phyloP scores from a whole-genome alignment of 768 basidiomycete genomes.

The Tylopilus felleus region DNA sequence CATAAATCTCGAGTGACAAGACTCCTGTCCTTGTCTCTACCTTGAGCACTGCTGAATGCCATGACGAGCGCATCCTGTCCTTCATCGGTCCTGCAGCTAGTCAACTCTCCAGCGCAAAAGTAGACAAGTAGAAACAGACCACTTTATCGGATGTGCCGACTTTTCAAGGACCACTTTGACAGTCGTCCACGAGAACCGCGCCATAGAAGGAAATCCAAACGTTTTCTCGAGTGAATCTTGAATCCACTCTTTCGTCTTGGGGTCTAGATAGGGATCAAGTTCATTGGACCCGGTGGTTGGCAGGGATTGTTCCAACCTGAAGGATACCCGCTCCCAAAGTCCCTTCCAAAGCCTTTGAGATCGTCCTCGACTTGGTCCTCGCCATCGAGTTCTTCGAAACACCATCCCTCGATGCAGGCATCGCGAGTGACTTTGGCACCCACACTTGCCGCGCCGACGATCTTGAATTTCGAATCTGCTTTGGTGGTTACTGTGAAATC shows the following conservation, averaged over 20 bases:
- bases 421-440: conserved; percentile 97
- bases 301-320: conserved; percentile 49
- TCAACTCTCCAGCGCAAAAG: background rate
- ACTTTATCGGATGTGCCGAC: conserved; percentile 72
- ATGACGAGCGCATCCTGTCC: conserved; percentile 71
- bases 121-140: conserved; percentile 46
- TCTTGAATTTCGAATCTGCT: conserved; percentile 94
- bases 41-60: conserved; percentile 68
- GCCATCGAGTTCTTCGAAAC: conserved; percentile 59
- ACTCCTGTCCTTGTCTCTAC: conserved; percentile 73
- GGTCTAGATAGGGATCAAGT: conserved; percentile 52
- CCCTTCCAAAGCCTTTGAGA: conserved; percentile 29
- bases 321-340: conserved; percentile 86
- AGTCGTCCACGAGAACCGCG: conserved; percentile 94
- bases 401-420: conserved; percentile 83
- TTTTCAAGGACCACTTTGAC: conserved; percentile 83
- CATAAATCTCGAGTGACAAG: conserved; percentile 70
- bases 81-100: conserved; percentile 69
- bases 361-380: conserved; percentile 1
- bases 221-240: conserved; percentile 71
- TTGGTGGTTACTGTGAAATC: conserved; percentile 87
- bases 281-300: background rate
- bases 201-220: conserved; percentile 89
- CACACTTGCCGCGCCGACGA: conserved; percentile 96
- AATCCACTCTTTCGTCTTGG: conserved; percentile 89